Conservation (phyloP, 768 basidiomycete genomes). For the Tricholoma sp. region DNA sequence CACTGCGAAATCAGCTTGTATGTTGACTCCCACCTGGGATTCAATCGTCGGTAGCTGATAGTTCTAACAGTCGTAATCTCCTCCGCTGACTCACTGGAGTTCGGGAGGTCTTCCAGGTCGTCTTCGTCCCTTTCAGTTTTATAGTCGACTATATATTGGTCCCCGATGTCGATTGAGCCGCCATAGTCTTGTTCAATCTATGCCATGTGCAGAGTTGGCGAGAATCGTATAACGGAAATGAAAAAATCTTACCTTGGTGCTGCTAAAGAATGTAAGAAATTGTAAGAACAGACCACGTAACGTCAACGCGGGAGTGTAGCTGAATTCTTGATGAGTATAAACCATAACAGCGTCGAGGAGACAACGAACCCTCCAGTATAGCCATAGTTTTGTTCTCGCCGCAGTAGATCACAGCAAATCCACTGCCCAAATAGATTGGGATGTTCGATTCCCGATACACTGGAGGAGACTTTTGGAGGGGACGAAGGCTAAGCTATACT, state of each 20-base stretch:
- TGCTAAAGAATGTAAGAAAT: conserved; percentile 40
- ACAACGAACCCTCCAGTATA: background rate
- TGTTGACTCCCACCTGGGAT: background rate
- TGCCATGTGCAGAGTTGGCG: background rate
- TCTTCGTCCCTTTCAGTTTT: background rate
- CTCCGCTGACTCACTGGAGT: background rate
- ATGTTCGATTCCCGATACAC: conserved; percentile 31
- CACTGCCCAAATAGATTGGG: conserved; percentile 35
- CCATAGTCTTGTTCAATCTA: background rate
- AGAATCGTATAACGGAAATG: background rate
- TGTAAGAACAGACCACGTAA: conserved; percentile 42
- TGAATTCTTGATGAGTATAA: conserved; percentile 19
- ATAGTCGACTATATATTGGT: background rate
- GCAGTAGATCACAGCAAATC: conserved; percentile 39
- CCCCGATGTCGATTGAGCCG: background rate
- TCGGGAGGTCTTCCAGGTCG: background rate
- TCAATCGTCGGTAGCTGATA: background rate
- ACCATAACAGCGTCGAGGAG: background rate
- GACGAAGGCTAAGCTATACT: conserved; percentile 25
- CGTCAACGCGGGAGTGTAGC: conserved; percentile 40
- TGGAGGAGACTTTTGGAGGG: conserved; percentile 31
- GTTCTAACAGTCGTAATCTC: background rate
- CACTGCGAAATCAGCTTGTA: background rate
- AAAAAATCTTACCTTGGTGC: conserved; percentile 22
- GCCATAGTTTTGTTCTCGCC: background rate